Percentiles rank a stretch among this genome's conserved stretches.
Conservation (phyloP, 345 rosid species). For the Eutrema yunnanense region DNA sequence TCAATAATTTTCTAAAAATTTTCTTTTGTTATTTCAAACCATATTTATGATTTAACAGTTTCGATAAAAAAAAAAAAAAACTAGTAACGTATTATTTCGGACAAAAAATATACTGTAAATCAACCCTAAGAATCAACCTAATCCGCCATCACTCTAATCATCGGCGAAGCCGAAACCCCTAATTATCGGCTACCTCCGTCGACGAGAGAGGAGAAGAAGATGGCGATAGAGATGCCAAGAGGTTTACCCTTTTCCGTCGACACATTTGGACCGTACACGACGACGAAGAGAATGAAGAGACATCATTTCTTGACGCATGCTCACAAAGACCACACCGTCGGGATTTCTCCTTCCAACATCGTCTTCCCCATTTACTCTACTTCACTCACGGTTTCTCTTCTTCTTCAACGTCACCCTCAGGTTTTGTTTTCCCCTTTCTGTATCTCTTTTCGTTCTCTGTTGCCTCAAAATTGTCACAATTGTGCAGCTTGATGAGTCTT, state of each 20-base stretch:
- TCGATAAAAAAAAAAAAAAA: background rate
- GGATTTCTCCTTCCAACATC: slow-evolving; percentile 40
- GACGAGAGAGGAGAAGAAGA: slow-evolving; percentile 11
- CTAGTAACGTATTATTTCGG: too few species aligned
- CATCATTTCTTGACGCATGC: slow-evolving; percentile 84
- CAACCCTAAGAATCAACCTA: background rate
- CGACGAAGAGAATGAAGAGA: slow-evolving; percentile 57
- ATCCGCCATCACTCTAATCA: background rate
- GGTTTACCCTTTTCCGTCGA: slow-evolving; percentile 87
- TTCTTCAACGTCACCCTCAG: slow-evolving; percentile 52
- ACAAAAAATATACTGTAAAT: too few species aligned
- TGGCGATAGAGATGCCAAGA: slow-evolving; percentile 78
- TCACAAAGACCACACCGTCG: slow-evolving; percentile 69
- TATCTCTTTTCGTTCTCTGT: background rate
- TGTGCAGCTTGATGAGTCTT: slow-evolving; percentile 52
- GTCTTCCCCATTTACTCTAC: slow-evolving; percentile 67
- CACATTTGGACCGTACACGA: slow-evolving; percentile 53
- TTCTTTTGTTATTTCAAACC: background rate
- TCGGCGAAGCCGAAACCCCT: background rate
- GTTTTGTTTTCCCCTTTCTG: slow-evolving; percentile 14
- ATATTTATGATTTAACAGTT: background rate
- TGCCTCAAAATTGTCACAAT: background rate
- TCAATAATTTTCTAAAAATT: background rate
- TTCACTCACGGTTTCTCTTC: slow-evolving; percentile 55
- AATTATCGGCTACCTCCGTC: background rate